Base-by-base conservation (phyloP, 2,329 filamentous ascomycete species). In the Penicillium sp. region DNA sequence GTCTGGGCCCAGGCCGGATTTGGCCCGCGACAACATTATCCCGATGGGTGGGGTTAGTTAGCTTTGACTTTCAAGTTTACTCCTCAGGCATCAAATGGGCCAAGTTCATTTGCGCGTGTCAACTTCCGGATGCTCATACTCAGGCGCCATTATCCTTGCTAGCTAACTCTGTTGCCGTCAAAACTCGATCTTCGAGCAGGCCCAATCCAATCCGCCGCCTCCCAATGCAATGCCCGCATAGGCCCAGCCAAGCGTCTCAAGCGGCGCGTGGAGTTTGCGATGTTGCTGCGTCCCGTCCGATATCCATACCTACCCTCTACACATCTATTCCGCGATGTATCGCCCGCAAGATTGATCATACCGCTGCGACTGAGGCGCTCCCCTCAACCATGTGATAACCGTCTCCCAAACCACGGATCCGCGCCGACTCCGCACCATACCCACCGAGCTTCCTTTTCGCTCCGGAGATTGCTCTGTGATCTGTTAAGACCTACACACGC, bases 261-360 rank as follows among this genome's bases (percentile, higher is more conserved):
- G 41, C 19, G 19, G 13, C 11, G 40, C 41, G 31, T 33, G 27
- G 47, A 47, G 11, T 18, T 27, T 41, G 19, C 31, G 31, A 50
- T 50, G 48, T 47, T 31, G 14, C n/a, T 50, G 25, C 47, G 47
- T 30, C 35, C 47, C 22, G 18, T 49, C 8, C 29, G 46, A 14
- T 43, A 36, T 35, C 39, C 37, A 37, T 48, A n/a, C 12, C 4
- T 46, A 35, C 33, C 27, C 18, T 43, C 35, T 10, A 16, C 40
- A 29, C 41, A 45, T 35, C 10, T 39, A 16, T 30, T 49, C 16
- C 41, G 47, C 22, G 28, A 27, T 25, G 31, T 16, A 41, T 11
- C 9, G 18, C 38, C 16, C n/a, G 25, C 13, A 18, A 30, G 11
- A 46, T 4, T 12, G 18, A 27, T 12, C 5, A 27, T 27, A 14